These are phyloP conservation scores for Urtica urens DNA, from an alignment of 306 rosid species.

Conservation along the genomic window DNA sequence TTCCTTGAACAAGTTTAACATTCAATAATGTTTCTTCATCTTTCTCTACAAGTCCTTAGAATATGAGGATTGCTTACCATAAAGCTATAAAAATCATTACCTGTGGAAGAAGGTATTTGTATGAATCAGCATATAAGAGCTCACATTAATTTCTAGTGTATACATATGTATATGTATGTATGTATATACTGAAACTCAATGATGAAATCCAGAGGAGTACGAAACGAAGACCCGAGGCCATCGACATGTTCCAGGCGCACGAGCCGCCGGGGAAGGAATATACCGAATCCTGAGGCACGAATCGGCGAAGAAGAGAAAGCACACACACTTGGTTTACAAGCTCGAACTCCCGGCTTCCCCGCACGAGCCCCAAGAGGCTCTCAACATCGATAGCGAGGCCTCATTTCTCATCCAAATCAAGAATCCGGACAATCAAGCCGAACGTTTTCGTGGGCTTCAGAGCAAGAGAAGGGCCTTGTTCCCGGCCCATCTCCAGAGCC, in stretches of 20 bases:
- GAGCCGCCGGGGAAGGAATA: slow-evolving; percentile 49
- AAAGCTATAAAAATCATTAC: no score
- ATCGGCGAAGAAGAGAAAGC: slow-evolving; percentile 17
- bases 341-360: slow-evolving; percentile 36
- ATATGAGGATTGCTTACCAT: no score
- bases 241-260: slow-evolving; percentile 21
- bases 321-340: slow-evolving; percentile 54
- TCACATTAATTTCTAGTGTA: no score
- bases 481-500: slow-evolving; percentile 47
- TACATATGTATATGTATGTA: no score
- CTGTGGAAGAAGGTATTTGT: no score
- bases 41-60: no score
- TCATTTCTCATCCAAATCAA: slow-evolving; percentile 45
- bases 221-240: slow-evolving; percentile 36
- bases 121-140: no score
- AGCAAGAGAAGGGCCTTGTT: slow-evolving; percentile 39
- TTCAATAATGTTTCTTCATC: no score
- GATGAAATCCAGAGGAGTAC: slow-evolving; percentile 31
- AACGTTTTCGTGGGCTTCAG: slow-evolving; percentile 19
- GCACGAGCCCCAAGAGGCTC: slow-evolving; percentile 35
- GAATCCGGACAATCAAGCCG: slow-evolving; percentile 30
- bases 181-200: neutral
- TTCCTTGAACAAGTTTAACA: no score
- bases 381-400: slow-evolving; percentile 38
- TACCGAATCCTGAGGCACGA: slow-evolving; percentile 43